Percentiles rank a stretch among this genome's conserved stretches.
Evolutionary conservation across 768 basidiomycete species (phyloP).

Genomic region (Termitomyces titanicus): DNA sequence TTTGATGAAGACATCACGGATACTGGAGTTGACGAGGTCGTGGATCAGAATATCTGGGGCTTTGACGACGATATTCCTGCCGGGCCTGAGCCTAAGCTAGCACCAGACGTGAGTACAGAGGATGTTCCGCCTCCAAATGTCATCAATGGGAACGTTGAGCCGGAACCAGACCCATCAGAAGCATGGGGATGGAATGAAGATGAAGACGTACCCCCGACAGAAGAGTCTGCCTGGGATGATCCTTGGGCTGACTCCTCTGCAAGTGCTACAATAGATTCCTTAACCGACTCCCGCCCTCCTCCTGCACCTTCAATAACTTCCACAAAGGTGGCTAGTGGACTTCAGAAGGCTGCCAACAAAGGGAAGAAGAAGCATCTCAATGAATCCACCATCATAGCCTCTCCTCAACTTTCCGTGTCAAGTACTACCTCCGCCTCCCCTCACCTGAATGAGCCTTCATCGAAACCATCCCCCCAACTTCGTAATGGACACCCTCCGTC

Average conservation of each 20-base stretch:
- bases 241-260: slow-evolving; percentile 57
- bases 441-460: neutral
- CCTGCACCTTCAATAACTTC: slow-evolving; percentile 29
- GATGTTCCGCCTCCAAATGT: slow-evolving; percentile 5
- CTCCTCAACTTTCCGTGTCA: slow-evolving; percentile 12
- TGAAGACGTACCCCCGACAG: slow-evolving; percentile 32
- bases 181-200: slow-evolving; percentile 82
- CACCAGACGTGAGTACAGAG: slow-evolving; percentile 6
- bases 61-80: slow-evolving; percentile 42
- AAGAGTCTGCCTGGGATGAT: slow-evolving; percentile 59
- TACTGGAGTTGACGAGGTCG: slow-evolving; percentile 23
- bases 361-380: slow-evolving; percentile 40
- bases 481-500: slow-evolving; percentile 7
- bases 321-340: slow-evolving; percentile 52
- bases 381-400: slow-evolving; percentile 21
- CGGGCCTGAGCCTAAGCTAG: slow-evolving; percentile 17
- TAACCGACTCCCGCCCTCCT: slow-evolving; percentile 23
- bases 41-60: slow-evolving; percentile 45
- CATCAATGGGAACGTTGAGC: slow-evolving; percentile 19
- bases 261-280: slow-evolving; percentile 17
- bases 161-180: slow-evolving; percentile 44
- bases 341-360: slow-evolving; percentile 57
- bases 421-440: neutral
- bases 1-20: slow-evolving; percentile 45
- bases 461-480: slow-evolving; percentile 11